A percentile compares a stretch with the other conserved stretches of the same genome.
Conservation (phyloP, 306 rosid species). For the Carpinus fangiana region DNA sequence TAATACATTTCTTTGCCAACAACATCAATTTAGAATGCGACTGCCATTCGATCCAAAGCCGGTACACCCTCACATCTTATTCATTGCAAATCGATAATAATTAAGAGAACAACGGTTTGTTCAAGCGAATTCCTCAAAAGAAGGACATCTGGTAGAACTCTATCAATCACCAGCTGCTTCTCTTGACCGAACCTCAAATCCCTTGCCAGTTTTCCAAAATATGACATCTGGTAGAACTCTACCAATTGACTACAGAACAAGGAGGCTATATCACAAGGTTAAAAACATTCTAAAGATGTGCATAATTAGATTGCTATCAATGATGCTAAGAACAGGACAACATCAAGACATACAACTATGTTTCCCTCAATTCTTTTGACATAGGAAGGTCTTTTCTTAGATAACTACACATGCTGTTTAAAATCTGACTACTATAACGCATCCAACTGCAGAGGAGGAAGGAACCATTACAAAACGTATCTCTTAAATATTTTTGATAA, state of each 20-base stretch:
- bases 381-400: neutral
- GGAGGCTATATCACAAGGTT: neutral
- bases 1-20: too few relatives aligned
- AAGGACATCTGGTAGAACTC: neutral
- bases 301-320: neutral
- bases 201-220: neutral
- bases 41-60: neutral
- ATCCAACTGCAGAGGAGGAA: neutral
- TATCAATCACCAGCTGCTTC: neutral
- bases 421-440: neutral
- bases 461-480: neutral
- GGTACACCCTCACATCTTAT: neutral
- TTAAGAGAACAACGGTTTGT: neutral
- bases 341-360: neutral
- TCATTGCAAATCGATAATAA: neutral
- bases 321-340: neutral
- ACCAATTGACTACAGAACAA: constrained; percentile 13
- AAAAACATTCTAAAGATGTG: neutral
- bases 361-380: neutral
- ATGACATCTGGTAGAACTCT: neutral
- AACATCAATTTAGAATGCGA: neutral
- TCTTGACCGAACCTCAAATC: too few relatives aligned
- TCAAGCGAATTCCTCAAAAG: neutral
- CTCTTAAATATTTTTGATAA: neutral
- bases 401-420: neutral